A percentile compares a stretch with the other conserved stretches of the same genome.
Conservation (phyloP, 129 eudicot species). For the Arctium lappa region DNA sequence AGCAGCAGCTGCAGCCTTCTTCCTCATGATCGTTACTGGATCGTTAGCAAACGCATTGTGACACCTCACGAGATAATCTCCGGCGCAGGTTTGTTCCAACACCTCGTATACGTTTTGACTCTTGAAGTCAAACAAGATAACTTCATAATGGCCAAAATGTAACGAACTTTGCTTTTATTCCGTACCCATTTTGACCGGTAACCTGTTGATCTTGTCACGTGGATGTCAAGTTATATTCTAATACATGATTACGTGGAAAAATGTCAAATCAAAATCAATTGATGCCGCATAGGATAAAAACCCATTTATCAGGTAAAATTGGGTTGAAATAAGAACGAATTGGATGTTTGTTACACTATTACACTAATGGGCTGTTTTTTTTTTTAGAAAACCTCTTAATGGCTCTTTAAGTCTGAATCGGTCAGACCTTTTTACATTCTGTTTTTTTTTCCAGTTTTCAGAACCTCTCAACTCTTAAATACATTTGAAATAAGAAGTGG, state of each 20-base stretch:
- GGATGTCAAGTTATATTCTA: no score
- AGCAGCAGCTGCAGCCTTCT: slow-evolving; percentile 64
- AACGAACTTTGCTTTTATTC: not conserved
- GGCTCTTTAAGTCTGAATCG: no score
- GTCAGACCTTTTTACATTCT: no score
- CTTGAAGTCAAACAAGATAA: not conserved
- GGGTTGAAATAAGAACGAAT: not conserved
- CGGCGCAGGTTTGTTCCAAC: slow-evolving; percentile 71
- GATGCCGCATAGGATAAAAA: not conserved
- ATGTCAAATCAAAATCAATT: not conserved
- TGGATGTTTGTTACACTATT: not conserved
- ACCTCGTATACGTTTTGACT: not conserved
- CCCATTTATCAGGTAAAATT: not conserved
- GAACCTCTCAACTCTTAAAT: no score
- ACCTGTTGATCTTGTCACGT: no score
- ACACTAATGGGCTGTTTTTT: no score
- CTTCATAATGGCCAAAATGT: not conserved
- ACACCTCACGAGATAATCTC: slow-evolving; percentile 66
- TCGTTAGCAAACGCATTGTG: slow-evolving; percentile 87
- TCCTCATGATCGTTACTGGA: slow-evolving; percentile 71
- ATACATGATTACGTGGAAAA: not conserved
- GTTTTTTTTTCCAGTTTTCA: no score
- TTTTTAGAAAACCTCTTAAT: no score
- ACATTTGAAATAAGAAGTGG: no score
- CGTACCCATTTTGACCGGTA: not conserved